Evolutionary conservation across 192 early-diverging fungal genomes (phyloP).

Genomic region (Coemansia sp.): DNA sequence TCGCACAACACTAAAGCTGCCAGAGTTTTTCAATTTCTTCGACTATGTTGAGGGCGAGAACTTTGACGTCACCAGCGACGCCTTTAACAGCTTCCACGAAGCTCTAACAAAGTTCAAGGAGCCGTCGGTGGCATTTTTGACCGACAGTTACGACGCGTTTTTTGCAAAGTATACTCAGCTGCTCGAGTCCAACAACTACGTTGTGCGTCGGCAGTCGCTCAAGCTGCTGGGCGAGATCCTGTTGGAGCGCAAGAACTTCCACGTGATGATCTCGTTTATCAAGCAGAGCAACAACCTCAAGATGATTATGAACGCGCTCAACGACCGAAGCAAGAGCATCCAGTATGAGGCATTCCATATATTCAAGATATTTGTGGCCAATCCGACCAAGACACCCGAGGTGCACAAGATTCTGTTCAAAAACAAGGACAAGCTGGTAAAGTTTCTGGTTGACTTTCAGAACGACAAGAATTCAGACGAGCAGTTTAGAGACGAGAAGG

Average conservation of each 20-base stretch:
- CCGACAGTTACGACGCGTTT: slow-evolving; percentile 82
- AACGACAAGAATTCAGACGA: slow-evolving; percentile 97
- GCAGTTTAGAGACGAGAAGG: slow-evolving; percentile 98
- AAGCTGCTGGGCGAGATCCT: slow-evolving; percentile 98
- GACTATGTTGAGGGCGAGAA: slow-evolving; percentile 94
- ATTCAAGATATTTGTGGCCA: slow-evolving; percentile 99
- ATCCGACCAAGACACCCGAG: slow-evolving; percentile 91
- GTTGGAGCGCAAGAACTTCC: slow-evolving; percentile 92
- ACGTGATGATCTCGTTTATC: slow-evolving; percentile 95
- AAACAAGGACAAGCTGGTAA: slow-evolving; percentile 86
- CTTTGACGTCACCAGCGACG: slow-evolving; percentile 98
- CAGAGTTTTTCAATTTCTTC: slow-evolving; percentile 92
- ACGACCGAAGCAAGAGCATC: slow-evolving; percentile 95
- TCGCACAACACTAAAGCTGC: slow-evolving; percentile 77
- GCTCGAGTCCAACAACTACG: slow-evolving; percentile 91
- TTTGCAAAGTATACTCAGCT: slow-evolving; percentile 68
- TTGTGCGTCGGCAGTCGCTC: slow-evolving; percentile 95
- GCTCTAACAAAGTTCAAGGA: slow-evolving; percentile 92
- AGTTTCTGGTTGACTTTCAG: slow-evolving; percentile 88
- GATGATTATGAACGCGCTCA: slow-evolving; percentile 95
- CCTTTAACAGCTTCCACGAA: slow-evolving; percentile 98
- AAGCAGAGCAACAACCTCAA: slow-evolving; percentile 88
- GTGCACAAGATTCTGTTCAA: slow-evolving; percentile 89
- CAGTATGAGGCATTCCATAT: slow-evolving; percentile 99
- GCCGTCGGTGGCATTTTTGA: slow-evolving; percentile 86